Conservation (phyloP, 176 grass and related monocot species). For the Oryza officinalis region DNA sequence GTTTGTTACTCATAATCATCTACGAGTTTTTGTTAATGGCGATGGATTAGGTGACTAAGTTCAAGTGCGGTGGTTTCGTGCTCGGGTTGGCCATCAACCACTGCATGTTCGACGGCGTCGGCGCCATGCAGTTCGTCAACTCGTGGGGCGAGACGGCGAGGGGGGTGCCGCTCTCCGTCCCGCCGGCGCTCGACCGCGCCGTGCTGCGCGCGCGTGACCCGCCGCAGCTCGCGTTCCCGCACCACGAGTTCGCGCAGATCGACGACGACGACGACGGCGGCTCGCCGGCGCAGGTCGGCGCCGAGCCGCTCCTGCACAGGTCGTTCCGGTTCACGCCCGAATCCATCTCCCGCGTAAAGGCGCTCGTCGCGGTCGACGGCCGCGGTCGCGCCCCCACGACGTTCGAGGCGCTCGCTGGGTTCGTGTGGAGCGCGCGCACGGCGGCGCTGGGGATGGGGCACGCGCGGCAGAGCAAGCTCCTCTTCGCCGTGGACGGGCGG, state of each 20-base stretch:
- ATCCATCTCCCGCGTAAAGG: constrained; percentile 49
- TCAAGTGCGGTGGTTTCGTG: constrained; percentile 68
- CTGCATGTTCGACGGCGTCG: constrained; percentile 87
- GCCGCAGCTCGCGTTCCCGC: constrained; percentile 46
- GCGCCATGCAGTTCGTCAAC: constrained; percentile 85
- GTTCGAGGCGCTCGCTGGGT: constrained; percentile 62
- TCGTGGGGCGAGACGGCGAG: constrained; percentile 78
- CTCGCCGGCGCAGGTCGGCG: not conserved
- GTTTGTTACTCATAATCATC: not conserved
- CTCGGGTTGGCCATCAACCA: constrained; percentile 82
- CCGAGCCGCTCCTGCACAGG: constrained; percentile 46
- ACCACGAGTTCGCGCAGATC: constrained; percentile 72
- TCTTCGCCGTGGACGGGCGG: constrained; percentile 77
- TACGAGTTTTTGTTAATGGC: not conserved
- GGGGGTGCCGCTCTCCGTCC: constrained; percentile 36
- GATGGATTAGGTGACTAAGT: constrained; percentile 61
- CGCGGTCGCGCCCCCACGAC: constrained; percentile 43
- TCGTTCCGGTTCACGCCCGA: constrained; percentile 65
- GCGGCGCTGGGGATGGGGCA: constrained; percentile 43
- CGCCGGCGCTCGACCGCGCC: constrained; percentile 55
- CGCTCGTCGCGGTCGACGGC: constrained; percentile 30
- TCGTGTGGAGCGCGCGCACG: constrained; percentile 70
- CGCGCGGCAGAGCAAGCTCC: constrained; percentile 53
- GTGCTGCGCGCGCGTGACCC: constrained; percentile 58
- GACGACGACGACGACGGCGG: constrained; percentile 6